These are phyloP conservation scores for Micractinium sp. DNA, from an alignment of 139 green algal species.

Conservation along the genomic window DNA sequence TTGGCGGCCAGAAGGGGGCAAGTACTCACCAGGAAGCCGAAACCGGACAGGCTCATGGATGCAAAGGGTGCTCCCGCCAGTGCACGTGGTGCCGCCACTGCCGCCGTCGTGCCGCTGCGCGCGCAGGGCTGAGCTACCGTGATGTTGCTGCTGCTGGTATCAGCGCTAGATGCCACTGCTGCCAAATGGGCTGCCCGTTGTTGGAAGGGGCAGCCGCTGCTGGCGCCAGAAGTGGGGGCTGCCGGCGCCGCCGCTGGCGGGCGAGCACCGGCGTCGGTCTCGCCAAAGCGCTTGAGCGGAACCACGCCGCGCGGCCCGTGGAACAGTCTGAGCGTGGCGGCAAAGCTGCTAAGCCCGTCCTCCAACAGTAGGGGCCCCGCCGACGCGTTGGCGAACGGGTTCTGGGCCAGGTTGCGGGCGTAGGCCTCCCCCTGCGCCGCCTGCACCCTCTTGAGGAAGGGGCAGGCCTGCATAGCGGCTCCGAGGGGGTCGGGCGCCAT, in stretches of 20 bases:
- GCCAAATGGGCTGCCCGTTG: neutral
- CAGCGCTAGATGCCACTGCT: neutral
- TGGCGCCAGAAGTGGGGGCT: neutral
- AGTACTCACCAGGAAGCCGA: conserved; percentile 39
- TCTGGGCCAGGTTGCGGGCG: conserved; percentile 34
- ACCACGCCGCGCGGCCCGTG: conserved; percentile 33
- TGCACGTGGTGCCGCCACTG: neutral
- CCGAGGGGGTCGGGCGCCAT: conserved; percentile 10
- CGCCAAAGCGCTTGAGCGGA: conserved; percentile 28
- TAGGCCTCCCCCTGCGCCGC: conserved; percentile 40
- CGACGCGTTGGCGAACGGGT: conserved; percentile 33
- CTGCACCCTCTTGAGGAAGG: conserved; percentile 42
- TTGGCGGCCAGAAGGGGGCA: neutral
- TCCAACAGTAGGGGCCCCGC: neutral
- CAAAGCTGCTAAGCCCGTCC: conserved; percentile 12
- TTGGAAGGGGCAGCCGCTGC: conserved; percentile 1
- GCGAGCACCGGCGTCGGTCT: neutral
- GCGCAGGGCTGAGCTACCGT: neutral
- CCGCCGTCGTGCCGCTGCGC: neutral
- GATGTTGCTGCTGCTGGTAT: neutral
- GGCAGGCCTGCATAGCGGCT: conserved; percentile 39
- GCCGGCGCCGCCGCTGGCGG: neutral
- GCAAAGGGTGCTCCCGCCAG: conserved; percentile 3
- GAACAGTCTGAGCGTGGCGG: conserved; percentile 27
- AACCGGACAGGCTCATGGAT: conserved; percentile 44